Conservation (phyloP, 139 green algal genomes). For the Chara braunii region DNA sequence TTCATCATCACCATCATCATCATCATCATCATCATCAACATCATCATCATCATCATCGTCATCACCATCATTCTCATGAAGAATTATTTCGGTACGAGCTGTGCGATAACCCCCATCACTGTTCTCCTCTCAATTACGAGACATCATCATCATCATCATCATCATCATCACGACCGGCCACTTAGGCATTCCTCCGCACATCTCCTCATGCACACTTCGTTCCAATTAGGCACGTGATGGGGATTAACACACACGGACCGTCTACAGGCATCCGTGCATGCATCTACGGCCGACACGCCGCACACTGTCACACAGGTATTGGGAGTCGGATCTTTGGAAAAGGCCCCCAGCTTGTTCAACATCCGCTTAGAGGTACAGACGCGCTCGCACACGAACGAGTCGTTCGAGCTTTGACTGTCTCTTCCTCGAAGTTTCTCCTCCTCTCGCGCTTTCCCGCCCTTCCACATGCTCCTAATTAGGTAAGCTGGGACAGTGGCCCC, state of each 20-base stretch:
- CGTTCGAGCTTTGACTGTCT: conserved; percentile 9
- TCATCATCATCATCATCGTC: too few species aligned
- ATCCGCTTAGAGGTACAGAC: conserved; percentile 83
- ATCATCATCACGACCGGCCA: too few species aligned
- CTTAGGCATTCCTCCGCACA: conserved; percentile 77
- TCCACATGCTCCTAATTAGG: not conserved
- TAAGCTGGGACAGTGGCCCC: not conserved
- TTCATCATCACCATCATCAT: too few species aligned
- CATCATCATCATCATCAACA: too few species aligned
- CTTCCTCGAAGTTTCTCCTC: not conserved
- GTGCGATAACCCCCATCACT: too few species aligned
- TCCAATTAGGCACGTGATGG: conserved; percentile 91
- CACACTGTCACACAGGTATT: conserved; percentile 91
- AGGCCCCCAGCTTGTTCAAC: conserved; percentile 59
- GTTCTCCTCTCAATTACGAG: too few species aligned
- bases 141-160: too few species aligned
- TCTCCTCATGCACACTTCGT: conserved; percentile 74
- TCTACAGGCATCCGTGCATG: conserved; percentile 85
- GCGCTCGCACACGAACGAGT: conserved; percentile 83
- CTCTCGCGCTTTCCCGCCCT: not conserved
- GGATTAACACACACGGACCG: conserved; percentile 70
- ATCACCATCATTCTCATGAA: too few species aligned
- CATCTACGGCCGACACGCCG: conserved; percentile 69
- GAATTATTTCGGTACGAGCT: too few species aligned
- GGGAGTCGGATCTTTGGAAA: conserved; percentile 67